phyloP scores from a whole-genome alignment of 768 basidiomycete genomes.

The Kwoniella botswanensis region DNA sequence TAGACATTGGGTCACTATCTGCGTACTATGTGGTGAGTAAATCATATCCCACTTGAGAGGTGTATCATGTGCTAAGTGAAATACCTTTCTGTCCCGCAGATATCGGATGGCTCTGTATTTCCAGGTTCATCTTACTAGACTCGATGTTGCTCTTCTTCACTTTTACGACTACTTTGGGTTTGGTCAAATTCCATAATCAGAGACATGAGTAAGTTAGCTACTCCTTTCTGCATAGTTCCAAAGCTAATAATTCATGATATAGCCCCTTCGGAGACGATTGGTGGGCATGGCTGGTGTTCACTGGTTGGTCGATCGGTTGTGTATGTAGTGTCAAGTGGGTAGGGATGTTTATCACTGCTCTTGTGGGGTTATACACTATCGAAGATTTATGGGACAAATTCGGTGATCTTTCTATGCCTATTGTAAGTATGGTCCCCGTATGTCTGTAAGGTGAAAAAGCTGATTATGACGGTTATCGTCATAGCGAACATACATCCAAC shows the following conservation, averaged over 20 bases:
- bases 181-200: conserved; percentile 96
- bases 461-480: background rate
- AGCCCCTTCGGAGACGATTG: conserved; percentile 95
- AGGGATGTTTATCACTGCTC: conserved; percentile 89
- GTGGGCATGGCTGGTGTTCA: conserved; percentile 95
- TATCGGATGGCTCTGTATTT: conserved; percentile 94
- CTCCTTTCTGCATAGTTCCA: background rate
- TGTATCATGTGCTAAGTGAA: background rate
- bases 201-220: conserved; percentile 76
- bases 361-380: conserved; percentile 94
- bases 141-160: conserved; percentile 99
- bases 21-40: conserved; percentile 83
- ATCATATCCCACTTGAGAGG: background rate
- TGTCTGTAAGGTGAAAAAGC: too few species aligned
- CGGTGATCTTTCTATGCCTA: conserved; percentile 88
- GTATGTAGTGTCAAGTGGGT: conserved; percentile 98
- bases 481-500: conserved; percentile 82
- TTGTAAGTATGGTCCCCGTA: conserved; percentile 64
- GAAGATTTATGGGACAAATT: conserved; percentile 99
- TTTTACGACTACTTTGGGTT: conserved; percentile 90
- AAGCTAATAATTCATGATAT: conserved; percentile 11
- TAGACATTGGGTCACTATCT: conserved; percentile 87
- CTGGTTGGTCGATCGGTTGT: conserved; percentile 91
- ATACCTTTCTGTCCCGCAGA: conserved; percentile 62
- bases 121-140: conserved; percentile 94